phyloP scores from a whole-genome alignment of 2,329 filamentous ascomycete genomes.

The Phoma herbarum region DNA sequence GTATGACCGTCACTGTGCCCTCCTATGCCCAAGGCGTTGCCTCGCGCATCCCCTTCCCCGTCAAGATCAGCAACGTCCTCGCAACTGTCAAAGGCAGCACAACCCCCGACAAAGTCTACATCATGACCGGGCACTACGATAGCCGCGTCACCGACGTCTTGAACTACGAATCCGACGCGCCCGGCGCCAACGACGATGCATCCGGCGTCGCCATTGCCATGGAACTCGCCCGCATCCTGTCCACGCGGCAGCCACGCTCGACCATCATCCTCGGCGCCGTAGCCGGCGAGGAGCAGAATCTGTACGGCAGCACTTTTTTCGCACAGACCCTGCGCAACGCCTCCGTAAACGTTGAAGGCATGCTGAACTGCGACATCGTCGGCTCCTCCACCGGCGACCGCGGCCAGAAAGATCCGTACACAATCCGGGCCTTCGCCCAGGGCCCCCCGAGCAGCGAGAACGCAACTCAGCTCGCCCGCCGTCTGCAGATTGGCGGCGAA shows the following conservation, averaged over 20 bases:
- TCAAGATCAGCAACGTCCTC: constrained; percentile 62
- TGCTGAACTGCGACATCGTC: constrained; percentile 67
- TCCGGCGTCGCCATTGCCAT: constrained; percentile 64
- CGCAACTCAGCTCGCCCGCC: constrained; percentile 46
- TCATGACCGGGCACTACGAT: constrained; percentile 58
- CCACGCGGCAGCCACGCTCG: constrained; percentile 58
- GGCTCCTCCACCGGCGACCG: constrained; percentile 60
- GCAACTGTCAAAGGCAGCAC: constrained; percentile 60
- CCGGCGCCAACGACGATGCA: constrained; percentile 67
- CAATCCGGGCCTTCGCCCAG: constrained; percentile 65
- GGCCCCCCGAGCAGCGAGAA: constrained; percentile 58
- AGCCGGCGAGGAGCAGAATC: constrained; percentile 66
- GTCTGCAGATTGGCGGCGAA: constrained; percentile 57
- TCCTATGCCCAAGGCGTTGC: constrained; percentile 62
- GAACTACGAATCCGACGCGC: constrained; percentile 62
- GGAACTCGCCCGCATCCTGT: constrained; percentile 64
- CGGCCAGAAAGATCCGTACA: constrained; percentile 58
- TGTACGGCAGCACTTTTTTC: constrained; percentile 62
- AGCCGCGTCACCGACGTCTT: constrained; percentile 60
- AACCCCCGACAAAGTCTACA: constrained; percentile 60
- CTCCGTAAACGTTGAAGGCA: constrained; percentile 64
- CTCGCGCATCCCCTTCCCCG: constrained; percentile 59
- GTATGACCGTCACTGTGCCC: constrained; percentile 60
- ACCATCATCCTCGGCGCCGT: constrained; percentile 67
- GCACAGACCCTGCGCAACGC: constrained; percentile 63